Conservation (phyloP, 345 rosid genomes). For the Populus euphratica region DNA sequence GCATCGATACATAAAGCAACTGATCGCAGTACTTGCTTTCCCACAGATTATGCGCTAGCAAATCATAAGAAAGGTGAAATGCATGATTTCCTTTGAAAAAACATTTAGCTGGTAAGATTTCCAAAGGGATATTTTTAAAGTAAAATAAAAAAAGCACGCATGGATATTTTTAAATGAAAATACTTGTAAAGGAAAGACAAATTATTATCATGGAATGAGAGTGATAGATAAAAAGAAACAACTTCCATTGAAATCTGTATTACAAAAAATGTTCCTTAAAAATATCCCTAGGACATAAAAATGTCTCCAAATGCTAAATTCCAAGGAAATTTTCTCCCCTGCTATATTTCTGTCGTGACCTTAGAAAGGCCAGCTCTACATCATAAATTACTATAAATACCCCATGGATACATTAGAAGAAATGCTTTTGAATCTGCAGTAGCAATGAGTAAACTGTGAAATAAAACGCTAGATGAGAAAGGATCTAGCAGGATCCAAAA, state of each 20-base stretch:
- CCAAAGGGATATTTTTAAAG: neutral
- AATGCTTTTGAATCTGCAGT: constrained; percentile 22
- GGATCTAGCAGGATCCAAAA: constrained; percentile 34
- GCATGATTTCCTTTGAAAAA: neutral
- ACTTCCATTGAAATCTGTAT: constrained; percentile 10
- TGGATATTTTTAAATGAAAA: neutral
- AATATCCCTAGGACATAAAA: constrained; percentile 22
- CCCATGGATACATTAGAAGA: constrained; percentile 21
- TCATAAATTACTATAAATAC: constrained; percentile 28
- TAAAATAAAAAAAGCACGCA: neutral
- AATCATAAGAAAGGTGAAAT: neutral
- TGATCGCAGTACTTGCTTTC: neutral
- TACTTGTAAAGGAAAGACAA: neutral
- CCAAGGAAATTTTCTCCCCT: constrained; percentile 6
- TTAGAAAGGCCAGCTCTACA: constrained; percentile 25
- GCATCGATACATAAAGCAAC: neutral
- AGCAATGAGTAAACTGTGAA: constrained; percentile 24
- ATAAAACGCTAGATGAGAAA: constrained; percentile 14
- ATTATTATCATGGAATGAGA: neutral
- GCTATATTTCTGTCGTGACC: constrained; percentile 18
- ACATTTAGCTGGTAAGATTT: neutral
- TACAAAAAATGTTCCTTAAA: constrained; percentile 7
- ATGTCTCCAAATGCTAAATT: constrained; percentile 15
- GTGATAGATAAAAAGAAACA: neutral
- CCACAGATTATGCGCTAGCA: neutral